Conservation (phyloP, 2,329 filamentous ascomycete genomes). For the Phialocephala subalpina region DNA sequence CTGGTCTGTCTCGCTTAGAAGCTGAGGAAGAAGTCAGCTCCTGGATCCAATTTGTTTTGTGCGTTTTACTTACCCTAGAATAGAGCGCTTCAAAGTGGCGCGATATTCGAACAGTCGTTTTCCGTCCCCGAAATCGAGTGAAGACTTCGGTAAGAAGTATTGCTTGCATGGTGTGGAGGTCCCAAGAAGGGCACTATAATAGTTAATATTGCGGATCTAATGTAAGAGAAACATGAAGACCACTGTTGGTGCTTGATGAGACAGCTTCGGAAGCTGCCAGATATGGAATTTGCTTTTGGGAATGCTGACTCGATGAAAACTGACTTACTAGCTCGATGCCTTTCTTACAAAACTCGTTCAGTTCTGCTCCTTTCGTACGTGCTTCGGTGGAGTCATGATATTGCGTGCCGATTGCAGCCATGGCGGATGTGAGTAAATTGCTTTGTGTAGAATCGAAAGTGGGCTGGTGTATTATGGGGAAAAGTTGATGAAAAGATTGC, state of each 20-base stretch:
- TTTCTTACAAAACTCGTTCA: constrained; percentile 40
- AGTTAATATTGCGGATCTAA: not conserved
- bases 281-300: not conserved
- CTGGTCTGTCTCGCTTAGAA: constrained; percentile 32
- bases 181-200: constrained; percentile 36
- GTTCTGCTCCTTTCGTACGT: constrained; percentile 37
- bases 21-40: constrained; percentile 24
- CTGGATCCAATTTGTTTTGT: not conserved
- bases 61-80: constrained; percentile 33
- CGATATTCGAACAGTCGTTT: constrained; percentile 37
- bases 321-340: constrained; percentile 38
- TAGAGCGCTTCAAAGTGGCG: constrained; percentile 41
- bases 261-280: not conserved
- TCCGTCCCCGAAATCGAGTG: constrained; percentile 41
- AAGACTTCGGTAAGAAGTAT: constrained; percentile 44
- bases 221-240: not conserved
- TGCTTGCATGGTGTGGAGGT: constrained; percentile 41
- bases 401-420: constrained; percentile 44
- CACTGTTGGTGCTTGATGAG: not conserved
- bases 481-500: constrained; percentile 38
- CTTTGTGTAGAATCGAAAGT: constrained; percentile 36
- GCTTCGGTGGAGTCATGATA: constrained; percentile 40
- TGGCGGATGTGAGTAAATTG: constrained; percentile 37
- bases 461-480: constrained; percentile 41
- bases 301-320: constrained; percentile 8